phyloP scores from a whole-genome alignment of 768 basidiomycete species.

The Coprinopsis marcescibilis region DNA sequence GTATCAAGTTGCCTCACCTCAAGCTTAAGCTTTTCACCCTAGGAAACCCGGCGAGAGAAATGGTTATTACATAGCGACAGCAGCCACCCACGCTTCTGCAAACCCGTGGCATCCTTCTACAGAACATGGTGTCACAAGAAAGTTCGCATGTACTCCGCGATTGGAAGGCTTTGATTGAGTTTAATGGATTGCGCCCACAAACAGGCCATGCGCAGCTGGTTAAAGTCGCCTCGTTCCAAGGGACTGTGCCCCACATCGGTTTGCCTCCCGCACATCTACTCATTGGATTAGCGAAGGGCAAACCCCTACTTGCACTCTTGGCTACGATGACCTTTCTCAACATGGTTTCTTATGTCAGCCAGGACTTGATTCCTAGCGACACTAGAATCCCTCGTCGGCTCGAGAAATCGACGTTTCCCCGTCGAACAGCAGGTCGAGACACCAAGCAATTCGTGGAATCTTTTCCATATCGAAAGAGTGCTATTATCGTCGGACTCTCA shows the following conservation, averaged over 20 bases:
- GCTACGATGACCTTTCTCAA: neutral
- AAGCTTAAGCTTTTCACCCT: too few species aligned
- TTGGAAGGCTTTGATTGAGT: neutral
- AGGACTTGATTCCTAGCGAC: neutral
- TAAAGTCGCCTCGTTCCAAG: neutral
- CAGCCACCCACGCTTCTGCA: too few species aligned
- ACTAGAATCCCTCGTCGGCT: neutral
- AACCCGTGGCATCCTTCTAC: too few species aligned
- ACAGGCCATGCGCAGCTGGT: neutral
- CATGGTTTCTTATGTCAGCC: neutral
- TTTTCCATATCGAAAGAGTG: neutral
- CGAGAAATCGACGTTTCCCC: neutral
- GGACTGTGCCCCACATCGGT: neutral
- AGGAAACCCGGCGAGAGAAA: too few species aligned
- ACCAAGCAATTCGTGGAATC: neutral
- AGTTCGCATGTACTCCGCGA: too few species aligned
- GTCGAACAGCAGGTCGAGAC: neutral
- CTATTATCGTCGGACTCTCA: neutral
- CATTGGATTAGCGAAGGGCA: constrained; percentile 2
- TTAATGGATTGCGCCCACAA: neutral
- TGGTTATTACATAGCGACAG: too few species aligned
- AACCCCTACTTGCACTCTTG: neutral
- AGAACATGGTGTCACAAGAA: too few species aligned
- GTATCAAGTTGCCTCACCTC: too few species aligned
- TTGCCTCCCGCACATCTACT: constrained; percentile 3